Percentiles rank a stretch among this genome's conserved stretches.
These are phyloP conservation scores for Linum lewisii DNA, from an alignment of 345 rosid species.

Conservation along the genomic window DNA sequence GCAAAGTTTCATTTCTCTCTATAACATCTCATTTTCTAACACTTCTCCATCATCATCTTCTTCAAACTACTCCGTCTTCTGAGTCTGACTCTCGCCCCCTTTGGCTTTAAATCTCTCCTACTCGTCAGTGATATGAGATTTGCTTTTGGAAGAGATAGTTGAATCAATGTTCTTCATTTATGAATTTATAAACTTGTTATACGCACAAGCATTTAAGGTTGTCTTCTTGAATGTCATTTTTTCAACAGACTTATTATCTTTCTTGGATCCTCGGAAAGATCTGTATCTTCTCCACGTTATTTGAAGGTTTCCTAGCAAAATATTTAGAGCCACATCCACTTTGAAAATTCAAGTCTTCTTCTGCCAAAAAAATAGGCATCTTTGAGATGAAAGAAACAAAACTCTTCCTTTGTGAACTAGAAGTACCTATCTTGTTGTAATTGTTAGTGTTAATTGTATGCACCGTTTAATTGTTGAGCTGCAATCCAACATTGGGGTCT, in stretches of 20 bases:
- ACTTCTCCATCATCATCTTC: conserved; percentile 48
- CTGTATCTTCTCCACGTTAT: conserved; percentile 13
- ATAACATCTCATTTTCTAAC: conserved; percentile 67
- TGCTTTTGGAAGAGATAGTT: conserved; percentile 36
- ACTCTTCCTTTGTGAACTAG: conserved; percentile 4
- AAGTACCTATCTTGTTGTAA: conserved; percentile 16
- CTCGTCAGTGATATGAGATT: conserved; percentile 42
- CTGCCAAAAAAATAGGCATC: conserved; percentile 17
- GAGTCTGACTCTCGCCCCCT: conserved; percentile 13
- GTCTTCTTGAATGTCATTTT: conserved; percentile 26
- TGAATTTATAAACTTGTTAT: conserved; percentile 54
- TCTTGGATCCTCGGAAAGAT: conserved; percentile 15
- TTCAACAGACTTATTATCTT: conserved; percentile 20
- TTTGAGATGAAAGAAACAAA: background rate
- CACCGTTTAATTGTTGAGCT: no score
- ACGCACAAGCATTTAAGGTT: conserved; percentile 64
- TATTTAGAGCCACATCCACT: conserved; percentile 30
- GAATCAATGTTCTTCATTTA: conserved; percentile 73
- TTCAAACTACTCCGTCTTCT: conserved; percentile 23
- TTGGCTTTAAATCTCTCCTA: conserved; percentile 61
- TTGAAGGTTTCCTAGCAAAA: conserved; percentile 17
- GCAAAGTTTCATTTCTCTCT: conserved; percentile 85
- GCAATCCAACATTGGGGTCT: no score
- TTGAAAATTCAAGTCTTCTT: conserved; percentile 42
- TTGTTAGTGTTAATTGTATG: no score